phyloP scores from a whole-genome alignment of 2,329 filamentous ascomycete species.

The Myriosclerotinia scirpicola region DNA sequence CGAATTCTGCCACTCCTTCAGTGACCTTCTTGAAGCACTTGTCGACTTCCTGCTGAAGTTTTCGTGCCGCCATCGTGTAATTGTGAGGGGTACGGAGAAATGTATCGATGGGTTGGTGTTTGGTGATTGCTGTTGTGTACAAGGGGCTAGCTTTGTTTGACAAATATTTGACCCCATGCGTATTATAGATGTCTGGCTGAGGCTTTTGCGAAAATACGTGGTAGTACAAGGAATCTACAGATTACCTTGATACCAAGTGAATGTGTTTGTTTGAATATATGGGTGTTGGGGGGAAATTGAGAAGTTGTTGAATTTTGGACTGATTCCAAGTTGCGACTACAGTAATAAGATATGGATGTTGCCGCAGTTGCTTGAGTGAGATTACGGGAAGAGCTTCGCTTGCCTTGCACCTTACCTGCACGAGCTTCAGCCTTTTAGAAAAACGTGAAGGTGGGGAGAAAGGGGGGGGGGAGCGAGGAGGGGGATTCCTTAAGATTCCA shows the following conservation, averaged over 20 bases:
- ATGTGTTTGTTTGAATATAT: neutral
- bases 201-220: slow-evolving; percentile 16
- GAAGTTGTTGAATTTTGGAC: slow-evolving; percentile 5
- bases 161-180: slow-evolving; percentile 36
- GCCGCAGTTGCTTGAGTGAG: slow-evolving; percentile 9
- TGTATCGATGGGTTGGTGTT: slow-evolving; percentile 27
- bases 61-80: slow-evolving; percentile 82
- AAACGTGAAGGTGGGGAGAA: slow-evolving; percentile 25
- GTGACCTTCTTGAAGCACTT: slow-evolving; percentile 99
- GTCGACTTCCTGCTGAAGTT: slow-evolving; percentile 96
- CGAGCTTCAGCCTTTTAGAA: slow-evolving; percentile 22
- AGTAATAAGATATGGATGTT: neutral
- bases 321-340: slow-evolving; percentile 14
- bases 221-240: slow-evolving; percentile 27
- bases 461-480: neutral
- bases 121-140: slow-evolving; percentile 34
- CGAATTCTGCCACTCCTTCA: slow-evolving; percentile 89
- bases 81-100: slow-evolving; percentile 28
- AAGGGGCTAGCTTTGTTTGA: slow-evolving; percentile 34
- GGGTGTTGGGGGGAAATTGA: neutral
- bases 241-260: slow-evolving; percentile 16
- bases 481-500: neutral
- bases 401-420: slow-evolving; percentile 23
- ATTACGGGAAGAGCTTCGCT: slow-evolving; percentile 24
- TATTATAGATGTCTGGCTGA: slow-evolving; percentile 20